These are phyloP conservation scores for Phytomonas serpens DNA, from an alignment of 208 protist species.

Conservation along the genomic window DNA sequence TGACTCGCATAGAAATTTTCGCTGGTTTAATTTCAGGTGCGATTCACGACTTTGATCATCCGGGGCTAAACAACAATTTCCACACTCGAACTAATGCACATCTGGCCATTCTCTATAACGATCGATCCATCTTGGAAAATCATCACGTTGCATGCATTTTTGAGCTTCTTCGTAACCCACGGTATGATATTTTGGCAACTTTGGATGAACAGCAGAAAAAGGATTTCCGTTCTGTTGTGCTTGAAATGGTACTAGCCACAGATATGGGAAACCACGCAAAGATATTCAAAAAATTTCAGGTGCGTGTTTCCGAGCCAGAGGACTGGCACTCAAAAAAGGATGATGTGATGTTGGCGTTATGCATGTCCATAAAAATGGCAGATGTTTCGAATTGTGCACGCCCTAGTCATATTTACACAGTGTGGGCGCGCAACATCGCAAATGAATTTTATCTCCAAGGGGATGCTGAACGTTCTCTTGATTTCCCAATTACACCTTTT, in stretches of 20 bases:
- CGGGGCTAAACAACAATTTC: constrained; percentile 96
- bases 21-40: constrained; percentile 81
- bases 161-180: constrained; percentile 66
- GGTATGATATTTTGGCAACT: constrained; percentile 79
- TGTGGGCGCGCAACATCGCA: constrained; percentile 90
- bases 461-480: constrained; percentile 73
- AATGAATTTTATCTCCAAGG: constrained; percentile 93
- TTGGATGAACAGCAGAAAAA: constrained; percentile 68
- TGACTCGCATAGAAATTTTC: constrained; percentile 89
- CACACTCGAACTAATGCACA: constrained; percentile 87
- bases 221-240: constrained; percentile 79
- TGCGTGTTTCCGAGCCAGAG: constrained; percentile 58
- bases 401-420: constrained; percentile 74
- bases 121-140: constrained; percentile 92
- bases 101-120: constrained; percentile 92
- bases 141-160: constrained; percentile 89
- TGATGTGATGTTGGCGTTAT: constrained; percentile 81
- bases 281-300: constrained; percentile 80
- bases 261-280: constrained; percentile 91
- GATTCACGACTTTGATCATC: constrained; percentile 96
- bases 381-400: constrained; percentile 93
- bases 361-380: constrained; percentile 92
- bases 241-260: constrained; percentile 92
- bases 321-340: constrained; percentile 76
- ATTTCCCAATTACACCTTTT: constrained; percentile 86